These are phyloP conservation scores for Celoporthe dispersa DNA, from an alignment of 2,329 filamentous ascomycete genomes.

Conservation along the genomic window DNA sequence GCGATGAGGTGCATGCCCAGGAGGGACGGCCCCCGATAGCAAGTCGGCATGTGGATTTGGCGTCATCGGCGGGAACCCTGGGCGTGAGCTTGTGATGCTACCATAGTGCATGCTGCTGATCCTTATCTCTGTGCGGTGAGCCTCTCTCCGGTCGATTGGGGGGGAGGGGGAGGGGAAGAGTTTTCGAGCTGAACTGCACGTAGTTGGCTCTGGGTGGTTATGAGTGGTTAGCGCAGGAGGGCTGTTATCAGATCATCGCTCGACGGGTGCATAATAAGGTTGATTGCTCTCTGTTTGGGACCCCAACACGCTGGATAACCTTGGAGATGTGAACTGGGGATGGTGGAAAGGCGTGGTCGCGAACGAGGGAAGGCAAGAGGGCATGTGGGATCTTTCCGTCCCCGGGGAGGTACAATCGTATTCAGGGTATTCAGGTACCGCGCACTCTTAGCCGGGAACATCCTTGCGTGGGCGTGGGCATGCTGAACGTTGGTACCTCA, in stretches of 20 bases:
- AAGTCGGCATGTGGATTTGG: background rate
- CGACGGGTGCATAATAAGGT: background rate
- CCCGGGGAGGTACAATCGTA: background rate
- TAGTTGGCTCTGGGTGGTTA: background rate
- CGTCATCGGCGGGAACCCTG: background rate
- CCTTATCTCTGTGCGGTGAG: conserved; percentile 5
- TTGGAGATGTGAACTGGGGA: background rate
- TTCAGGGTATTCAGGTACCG: conserved; percentile 16
- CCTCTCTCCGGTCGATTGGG: background rate
- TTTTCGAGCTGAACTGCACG: background rate
- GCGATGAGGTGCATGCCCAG: background rate
- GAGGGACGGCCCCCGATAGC: background rate
- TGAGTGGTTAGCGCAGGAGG: background rate
- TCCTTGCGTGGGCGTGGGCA: background rate
- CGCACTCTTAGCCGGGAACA: conserved; percentile 11
- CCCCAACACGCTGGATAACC: background rate
- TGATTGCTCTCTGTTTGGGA: background rate
- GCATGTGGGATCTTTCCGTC: background rate
- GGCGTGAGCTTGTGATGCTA: background rate
- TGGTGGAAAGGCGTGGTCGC: too few species aligned
- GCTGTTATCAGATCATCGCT: conserved; percentile 16
- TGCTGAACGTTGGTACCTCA: conserved; percentile 4
- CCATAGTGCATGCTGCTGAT: background rate
- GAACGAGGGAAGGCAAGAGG: background rate
- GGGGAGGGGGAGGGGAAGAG: background rate